Conservation (phyloP, 164 flowering plant genomes). For the Tinospora cordifolia region DNA sequence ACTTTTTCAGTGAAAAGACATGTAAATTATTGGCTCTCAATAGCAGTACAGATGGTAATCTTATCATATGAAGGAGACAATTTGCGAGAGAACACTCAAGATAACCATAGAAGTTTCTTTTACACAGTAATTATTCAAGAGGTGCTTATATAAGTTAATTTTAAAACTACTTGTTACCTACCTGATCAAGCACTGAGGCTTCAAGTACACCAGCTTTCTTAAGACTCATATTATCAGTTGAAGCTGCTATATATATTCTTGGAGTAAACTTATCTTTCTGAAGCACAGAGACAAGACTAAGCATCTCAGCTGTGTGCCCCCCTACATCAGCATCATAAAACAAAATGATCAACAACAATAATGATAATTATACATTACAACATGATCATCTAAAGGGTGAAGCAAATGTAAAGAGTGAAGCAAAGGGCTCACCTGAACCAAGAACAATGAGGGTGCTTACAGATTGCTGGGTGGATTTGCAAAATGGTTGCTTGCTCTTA, state of each 20-base stretch:
- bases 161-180: slow-evolving; percentile 13
- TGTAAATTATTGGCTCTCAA: background rate
- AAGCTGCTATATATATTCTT: slow-evolving; percentile 74
- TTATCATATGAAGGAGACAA: no score
- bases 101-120: no score
- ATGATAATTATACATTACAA: background rate
- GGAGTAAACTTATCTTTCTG: slow-evolving; percentile 57
- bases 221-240: slow-evolving; percentile 89
- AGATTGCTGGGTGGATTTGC: slow-evolving; percentile 17
- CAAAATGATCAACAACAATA: background rate
- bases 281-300: slow-evolving; percentile 64
- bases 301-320: slow-evolving; percentile 97
- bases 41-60: background rate
- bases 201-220: slow-evolving; percentile 77
- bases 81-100: no score
- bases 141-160: background rate
- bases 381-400: background rate
- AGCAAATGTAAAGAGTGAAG: background rate
- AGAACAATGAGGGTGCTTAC: slow-evolving; percentile 62
- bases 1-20: background rate
- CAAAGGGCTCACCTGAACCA: slow-evolving; percentile 57
- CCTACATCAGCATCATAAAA: slow-evolving; percentile 36
- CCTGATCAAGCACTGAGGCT: slow-evolving; percentile 40
- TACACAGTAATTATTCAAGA: background rate
- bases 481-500: slow-evolving; percentile 38